These are phyloP conservation scores for Phylloporus sp. DNA, from an alignment of 768 basidiomycete genomes.

Conservation along the genomic window DNA sequence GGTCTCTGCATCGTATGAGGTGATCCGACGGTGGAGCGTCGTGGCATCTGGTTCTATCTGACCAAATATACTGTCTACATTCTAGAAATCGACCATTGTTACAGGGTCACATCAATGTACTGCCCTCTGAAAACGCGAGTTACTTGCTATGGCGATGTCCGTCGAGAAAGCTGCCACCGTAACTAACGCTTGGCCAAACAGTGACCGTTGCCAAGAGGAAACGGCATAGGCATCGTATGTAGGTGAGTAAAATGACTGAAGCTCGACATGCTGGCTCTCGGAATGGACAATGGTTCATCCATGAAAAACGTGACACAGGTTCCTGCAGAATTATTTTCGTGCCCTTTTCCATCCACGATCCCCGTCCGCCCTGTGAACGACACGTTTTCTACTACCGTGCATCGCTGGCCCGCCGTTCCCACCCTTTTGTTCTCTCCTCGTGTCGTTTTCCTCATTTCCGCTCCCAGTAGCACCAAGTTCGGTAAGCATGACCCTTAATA, in stretches of 20 bases:
- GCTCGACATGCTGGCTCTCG: too few species aligned
- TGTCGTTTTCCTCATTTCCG: not conserved
- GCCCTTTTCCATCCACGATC: constrained; percentile 17
- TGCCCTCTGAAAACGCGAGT: not conserved
- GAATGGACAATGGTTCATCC: not conserved
- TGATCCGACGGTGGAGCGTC: not conserved
- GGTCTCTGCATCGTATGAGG: not conserved
- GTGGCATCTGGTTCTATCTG: constrained; percentile 1
- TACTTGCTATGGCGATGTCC: not conserved
- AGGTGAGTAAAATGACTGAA: not conserved
- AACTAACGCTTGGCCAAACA: not conserved
- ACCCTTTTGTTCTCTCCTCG: not conserved
- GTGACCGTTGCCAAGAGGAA: not conserved
- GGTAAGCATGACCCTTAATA: constrained; percentile 4
- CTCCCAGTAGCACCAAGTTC: not conserved
- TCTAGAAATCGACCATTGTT: not conserved
- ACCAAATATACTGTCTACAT: not conserved
- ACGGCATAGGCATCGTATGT: not conserved
- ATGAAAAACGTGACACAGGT: not conserved
- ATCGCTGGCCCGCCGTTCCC: not conserved
- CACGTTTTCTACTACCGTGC: constrained; percentile 16
- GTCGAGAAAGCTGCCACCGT: not conserved
- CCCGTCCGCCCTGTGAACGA: not conserved
- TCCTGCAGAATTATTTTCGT: constrained; percentile 6
- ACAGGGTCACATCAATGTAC: not conserved